These are phyloP conservation scores for Phytophthora uliginosa DNA, from an alignment of 352 stramenopile genomes.

Conservation along the genomic window DNA sequence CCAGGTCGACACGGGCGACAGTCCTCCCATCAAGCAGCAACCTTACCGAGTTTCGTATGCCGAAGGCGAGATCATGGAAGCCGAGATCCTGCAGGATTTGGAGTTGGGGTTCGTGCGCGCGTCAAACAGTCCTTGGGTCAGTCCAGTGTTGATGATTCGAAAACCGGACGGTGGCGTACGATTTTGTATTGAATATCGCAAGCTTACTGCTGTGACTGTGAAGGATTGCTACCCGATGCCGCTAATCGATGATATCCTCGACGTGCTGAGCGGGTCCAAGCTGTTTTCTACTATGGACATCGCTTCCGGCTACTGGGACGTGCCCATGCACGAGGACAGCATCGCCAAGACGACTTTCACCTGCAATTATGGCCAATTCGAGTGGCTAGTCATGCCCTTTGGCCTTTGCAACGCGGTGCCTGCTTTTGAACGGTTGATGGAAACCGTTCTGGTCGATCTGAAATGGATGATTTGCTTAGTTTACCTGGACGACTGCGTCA, in stretches of 20 bases:
- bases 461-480: conserved; percentile 8
- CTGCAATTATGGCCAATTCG: conserved; percentile 3
- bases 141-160: conserved; percentile 3
- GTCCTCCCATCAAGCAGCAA: conserved; percentile 7
- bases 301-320: too few relatives aligned
- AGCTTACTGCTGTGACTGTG: conserved; percentile 8
- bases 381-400: neutral
- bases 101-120: conserved; percentile 1
- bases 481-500: conserved; percentile 3
- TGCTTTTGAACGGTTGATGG: neutral
- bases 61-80: conserved; percentile 16
- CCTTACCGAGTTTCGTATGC: conserved; percentile 12
- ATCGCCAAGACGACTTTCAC: conserved; percentile 2
- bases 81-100: conserved; percentile 10
- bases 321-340: neutral
- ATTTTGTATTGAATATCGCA: conserved; percentile 19
- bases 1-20: conserved; percentile 11
- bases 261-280: conserved; percentile 1
- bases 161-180: neutral
- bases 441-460: neutral
- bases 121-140: conserved; percentile 1
- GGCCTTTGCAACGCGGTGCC: conserved; percentile 6
- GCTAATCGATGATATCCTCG: conserved; percentile 21
- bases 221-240: conserved; percentile 18
- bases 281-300: conserved; percentile 1